Base-by-base conservation (phyloP, 768 basidiomycete species). In the Trametopsis cervina region DNA sequence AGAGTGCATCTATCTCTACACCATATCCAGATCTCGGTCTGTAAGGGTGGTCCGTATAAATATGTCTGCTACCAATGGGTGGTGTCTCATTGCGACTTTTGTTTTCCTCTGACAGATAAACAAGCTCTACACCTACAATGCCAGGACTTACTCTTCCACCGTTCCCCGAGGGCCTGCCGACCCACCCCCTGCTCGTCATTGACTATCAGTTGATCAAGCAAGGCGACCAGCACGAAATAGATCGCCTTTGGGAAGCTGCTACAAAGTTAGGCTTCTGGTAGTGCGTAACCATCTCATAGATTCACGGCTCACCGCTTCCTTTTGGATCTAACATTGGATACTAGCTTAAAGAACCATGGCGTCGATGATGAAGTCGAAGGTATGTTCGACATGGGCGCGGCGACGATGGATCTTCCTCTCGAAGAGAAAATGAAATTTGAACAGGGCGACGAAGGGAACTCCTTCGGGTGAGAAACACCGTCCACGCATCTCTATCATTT, bases 241-340 rank as follows among this genome's bases (percentile, higher is more conserved):
- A 72, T 15, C 65, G 55, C 44, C 64, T 78, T 12, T 77, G 72
- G 70, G 58, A 70, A n/a, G 75, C 75, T 0, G 72, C 73, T 17
- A 74, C 70, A 0, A 62, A 63, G n/a, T 63, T 77, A 4, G 77
- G 76, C 0, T 78, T 78, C 58, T 78, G 76, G 71, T 77, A 77
- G n/a, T n/a, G n/a, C n/a, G 72, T 75, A 54, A 53, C 72, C 39
- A 9, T 18, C 9, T 40, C 39, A 29, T 2, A 33, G 2, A 15
- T n/a, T n/a, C 40, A 2, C 18, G 24, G 10, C 9, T 6, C 13
- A 4, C 12, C 23, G 12, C 12, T 4, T 21, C 40, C 15, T 10
- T 35, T 23, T 24, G 9, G 15, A 40, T 12, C 35, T 13, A 6
- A 2, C 38, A n/a, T n/a, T n/a, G n/a, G n/a, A n/a, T n/a, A n/a